Percentiles rank a stretch among this genome's conserved stretches.
Evolutionary conservation across 1,139 yeast genomes (phyloP).

Genomic region (Lodderomyces pseudojiufengensis): DNA sequence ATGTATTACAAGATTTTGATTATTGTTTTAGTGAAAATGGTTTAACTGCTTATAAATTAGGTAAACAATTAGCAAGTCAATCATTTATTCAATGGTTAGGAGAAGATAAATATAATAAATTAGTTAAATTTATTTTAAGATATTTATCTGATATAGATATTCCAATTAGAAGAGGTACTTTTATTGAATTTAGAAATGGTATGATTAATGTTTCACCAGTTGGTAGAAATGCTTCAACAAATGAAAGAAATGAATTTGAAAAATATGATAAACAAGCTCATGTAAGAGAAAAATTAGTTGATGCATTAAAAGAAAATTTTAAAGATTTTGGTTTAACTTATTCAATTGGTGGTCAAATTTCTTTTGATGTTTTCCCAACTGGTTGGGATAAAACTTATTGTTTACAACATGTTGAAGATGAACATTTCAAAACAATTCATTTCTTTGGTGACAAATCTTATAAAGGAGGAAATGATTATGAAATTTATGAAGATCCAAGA

Average conservation of each 20-base stretch:
- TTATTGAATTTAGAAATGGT: constrained; percentile 98
- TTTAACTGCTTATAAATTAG: constrained; percentile 90
- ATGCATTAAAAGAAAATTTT: constrained; percentile 78
- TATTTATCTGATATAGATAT: constrained; percentile 83
- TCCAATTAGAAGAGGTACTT: constrained; percentile 96
- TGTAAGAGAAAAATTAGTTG: constrained; percentile 78
- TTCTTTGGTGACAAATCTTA: constrained; percentile 98
- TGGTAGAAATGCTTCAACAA: constrained; percentile 95
- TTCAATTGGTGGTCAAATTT: constrained; percentile 98
- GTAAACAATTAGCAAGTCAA: constrained; percentile 84
- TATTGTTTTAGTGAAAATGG: constrained; percentile 98
- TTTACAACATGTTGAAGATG: constrained; percentile 83
- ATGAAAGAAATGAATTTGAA: constrained; percentile 91
- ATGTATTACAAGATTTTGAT: constrained; percentile 78
- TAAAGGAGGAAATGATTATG: constrained; percentile 98
- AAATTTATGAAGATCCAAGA: constrained; percentile 86
- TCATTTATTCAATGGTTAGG: constrained; percentile 95
- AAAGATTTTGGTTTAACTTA: constrained; percentile 82
- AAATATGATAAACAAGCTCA: constrained; percentile 73
- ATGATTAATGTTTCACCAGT: constrained; percentile 97
- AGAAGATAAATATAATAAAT: constrained; percentile 86
- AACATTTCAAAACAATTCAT: constrained; percentile 83
- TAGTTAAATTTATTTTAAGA: constrained; percentile 78
- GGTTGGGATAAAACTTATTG: constrained; percentile 99
- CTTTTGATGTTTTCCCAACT: constrained; percentile 98